Conservation (phyloP, 192 early-diverging fungal species). For the Anaeromyces robustus region DNA sequence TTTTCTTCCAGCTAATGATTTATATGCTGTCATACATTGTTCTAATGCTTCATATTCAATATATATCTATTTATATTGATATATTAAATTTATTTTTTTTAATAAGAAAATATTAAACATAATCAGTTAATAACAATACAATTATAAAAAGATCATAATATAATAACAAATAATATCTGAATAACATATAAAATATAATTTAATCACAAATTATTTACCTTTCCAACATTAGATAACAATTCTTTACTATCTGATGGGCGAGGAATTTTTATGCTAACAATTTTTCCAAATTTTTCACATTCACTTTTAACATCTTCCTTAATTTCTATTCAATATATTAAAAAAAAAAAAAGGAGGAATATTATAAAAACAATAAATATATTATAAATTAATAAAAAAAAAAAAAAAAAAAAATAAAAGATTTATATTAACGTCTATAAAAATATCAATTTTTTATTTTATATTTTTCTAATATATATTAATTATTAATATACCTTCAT, state of each 20-base stretch:
- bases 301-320: constrained; percentile 81
- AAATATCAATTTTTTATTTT: too few species aligned
- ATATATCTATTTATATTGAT: constrained; percentile 57
- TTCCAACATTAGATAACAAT: constrained; percentile 64
- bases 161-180: too few species aligned
- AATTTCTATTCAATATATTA: too few species aligned
- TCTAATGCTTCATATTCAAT: constrained; percentile 50
- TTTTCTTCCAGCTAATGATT: constrained; percentile 76
- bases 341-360: too few species aligned
- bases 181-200: too few species aligned
- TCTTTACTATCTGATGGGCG: constrained; percentile 37
- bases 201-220: constrained; percentile 26
- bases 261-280: constrained; percentile 72
- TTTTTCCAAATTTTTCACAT: constrained; percentile 68
- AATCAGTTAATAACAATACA: too few species aligned
- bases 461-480: background rate
- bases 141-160: too few species aligned
- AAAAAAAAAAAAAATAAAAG: too few species aligned
- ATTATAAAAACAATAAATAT: too few species aligned
- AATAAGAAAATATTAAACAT: background rate
- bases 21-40: constrained; percentile 48
- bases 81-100: background rate
- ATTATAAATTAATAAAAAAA: too few species aligned
- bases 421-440: too few species aligned
- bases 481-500: constrained; percentile 65